Base-by-base conservation (phyloP, 495 filamentous ascomycete genomes). In the Annulohypoxylon maeteangense region DNA sequence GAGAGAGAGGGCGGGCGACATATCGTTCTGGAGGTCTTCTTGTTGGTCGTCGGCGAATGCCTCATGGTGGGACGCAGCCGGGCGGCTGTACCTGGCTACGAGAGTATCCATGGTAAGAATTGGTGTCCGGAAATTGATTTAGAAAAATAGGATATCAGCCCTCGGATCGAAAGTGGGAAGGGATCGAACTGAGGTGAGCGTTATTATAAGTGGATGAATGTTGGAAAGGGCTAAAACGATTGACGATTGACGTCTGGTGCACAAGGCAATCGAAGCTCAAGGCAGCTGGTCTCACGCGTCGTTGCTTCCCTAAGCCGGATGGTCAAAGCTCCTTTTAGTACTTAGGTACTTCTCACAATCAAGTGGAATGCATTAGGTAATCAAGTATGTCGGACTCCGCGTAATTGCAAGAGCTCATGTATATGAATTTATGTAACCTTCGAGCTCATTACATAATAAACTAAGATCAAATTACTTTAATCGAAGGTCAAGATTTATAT, bases 61-160 rank as follows among this genome's bases (percentile, higher is more conserved):
- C 80, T 95, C 91, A 69, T 91, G 88, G 77, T 90, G 89, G 34
- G 87, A 84, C 67, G 81, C 81, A 54, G 83, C 79, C 74, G 92
- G 86, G 64, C 87, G 89, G 80, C 88, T 90, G 86, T 99, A 98
- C 78, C 90, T 91, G 72, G 94, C 89, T 53, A 99, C 92, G 79
- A 99, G 87, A 73, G 93, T 88, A 82, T 99, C 94, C 95, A 99
- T 98, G 42, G 56, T 40, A 62, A n/a, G 40, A 60, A 40, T 31
- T 48, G 16, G 40, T 23, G 22, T 7, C 27, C 25, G 53, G 27
- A 1, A 7, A 34, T 34, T 1, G 20, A 53, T 4, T 7, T 29
- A 31, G 45, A 14, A 50, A 23, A 14, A 12, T 36, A 3, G 27
- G 8, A 8, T 38, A 31, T 18, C 54, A 10, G 10, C 25, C 18